phyloP scores from a whole-genome alignment of 495 filamentous ascomycete genomes.

The Glutinoglossum americanum region DNA sequence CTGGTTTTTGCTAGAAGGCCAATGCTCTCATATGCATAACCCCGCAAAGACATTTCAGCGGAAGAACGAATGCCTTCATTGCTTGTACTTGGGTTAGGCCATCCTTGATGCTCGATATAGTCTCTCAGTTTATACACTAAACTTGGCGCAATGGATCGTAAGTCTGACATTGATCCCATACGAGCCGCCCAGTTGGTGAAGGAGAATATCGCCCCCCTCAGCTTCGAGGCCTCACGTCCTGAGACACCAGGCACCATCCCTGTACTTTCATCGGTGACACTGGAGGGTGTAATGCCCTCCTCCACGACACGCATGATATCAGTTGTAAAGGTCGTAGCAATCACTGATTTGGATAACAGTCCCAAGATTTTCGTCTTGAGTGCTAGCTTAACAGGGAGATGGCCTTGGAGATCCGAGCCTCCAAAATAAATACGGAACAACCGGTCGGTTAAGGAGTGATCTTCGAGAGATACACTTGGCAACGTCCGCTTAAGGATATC shows the following conservation, averaged over 20 bases:
- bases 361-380: conserved; percentile 55
- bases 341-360: conserved; percentile 54
- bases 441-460: conserved; percentile 32
- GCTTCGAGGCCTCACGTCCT: conserved; percentile 47
- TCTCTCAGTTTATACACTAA: conserved; percentile 49
- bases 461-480: conserved; percentile 45
- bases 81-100: conserved; percentile 34
- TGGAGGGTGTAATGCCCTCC: conserved; percentile 29
- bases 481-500: conserved; percentile 60
- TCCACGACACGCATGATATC: conserved; percentile 49
- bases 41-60: conserved; percentile 43
- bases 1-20: conserved; percentile 45
- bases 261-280: conserved; percentile 15
- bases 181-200: conserved; percentile 76
- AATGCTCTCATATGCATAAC: conserved; percentile 63
- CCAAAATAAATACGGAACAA: conserved; percentile 54
- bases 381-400: conserved; percentile 36
- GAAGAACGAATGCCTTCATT: conserved; percentile 24
- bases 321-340: conserved; percentile 38
- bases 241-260: conserved; percentile 26
- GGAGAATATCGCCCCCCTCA: conserved; percentile 66
- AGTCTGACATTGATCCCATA: conserved; percentile 36
- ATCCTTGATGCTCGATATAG: conserved; percentile 64
- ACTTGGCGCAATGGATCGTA: conserved; percentile 40
- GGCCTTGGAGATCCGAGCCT: conserved; percentile 17